Evolutionary conservation across 139 green algal genomes (phyloP).

Genomic region (Coelastrella sp.): DNA sequence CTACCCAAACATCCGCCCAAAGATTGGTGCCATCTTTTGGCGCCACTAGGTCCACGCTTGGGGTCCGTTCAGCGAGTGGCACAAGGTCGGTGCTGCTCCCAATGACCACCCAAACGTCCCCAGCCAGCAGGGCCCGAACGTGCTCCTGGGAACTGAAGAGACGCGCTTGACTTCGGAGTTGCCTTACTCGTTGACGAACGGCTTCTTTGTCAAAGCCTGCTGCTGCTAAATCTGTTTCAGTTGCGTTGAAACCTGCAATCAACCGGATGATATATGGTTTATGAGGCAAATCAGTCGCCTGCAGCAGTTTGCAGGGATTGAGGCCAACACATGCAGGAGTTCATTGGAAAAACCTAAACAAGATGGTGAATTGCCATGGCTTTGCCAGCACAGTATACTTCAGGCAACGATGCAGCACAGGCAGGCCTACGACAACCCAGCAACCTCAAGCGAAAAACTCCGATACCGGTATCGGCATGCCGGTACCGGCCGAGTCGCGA

Average conservation of each 20-base stretch:
- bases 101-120: conserved; percentile 83
- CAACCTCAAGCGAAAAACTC: background rate
- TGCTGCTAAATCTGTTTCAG: conserved; percentile 48
- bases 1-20: conserved; percentile 82
- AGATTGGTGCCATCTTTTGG: conserved; percentile 81
- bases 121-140: conserved; percentile 69
- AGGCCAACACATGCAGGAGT: too few relatives aligned
- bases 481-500: too few relatives aligned
- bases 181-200: conserved; percentile 40
- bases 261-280: background rate
- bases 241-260: conserved; percentile 58
- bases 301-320: too few relatives aligned
- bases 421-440: background rate
- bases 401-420: too few relatives aligned
- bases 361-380: too few relatives aligned
- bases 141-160: conserved; percentile 80
- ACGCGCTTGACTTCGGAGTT: conserved; percentile 65
- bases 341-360: background rate
- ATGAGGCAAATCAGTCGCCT: background rate
- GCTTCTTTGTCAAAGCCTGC: conserved; percentile 53
- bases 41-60: conserved; percentile 63
- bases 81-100: conserved; percentile 69
- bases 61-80: conserved; percentile 57
- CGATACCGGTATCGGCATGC: too few relatives aligned
- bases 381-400: too few relatives aligned